Percentiles rank a stretch among this genome's conserved stretches.
Conservation (phyloP, 176 grass and related monocot species). For the Stipa capillata region DNA sequence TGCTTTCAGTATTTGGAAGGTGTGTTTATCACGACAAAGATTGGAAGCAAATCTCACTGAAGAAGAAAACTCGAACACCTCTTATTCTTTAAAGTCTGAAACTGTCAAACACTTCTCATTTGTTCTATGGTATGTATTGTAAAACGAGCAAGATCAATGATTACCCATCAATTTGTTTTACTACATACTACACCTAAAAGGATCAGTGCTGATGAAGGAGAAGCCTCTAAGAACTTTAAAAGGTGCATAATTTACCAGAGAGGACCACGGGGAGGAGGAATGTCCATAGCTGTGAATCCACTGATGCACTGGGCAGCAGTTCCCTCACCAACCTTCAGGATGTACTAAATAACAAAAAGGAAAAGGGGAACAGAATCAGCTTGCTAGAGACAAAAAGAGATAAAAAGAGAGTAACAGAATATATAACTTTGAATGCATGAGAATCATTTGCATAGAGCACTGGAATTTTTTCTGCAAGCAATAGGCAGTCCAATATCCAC, state of each 20-base stretch:
- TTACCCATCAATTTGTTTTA: background rate
- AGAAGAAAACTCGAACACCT: background rate
- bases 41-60: background rate
- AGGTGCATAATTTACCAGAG: constrained; percentile 47
- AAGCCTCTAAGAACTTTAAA: background rate
- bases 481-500: background rate
- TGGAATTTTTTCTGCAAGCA: background rate
- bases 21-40: background rate
- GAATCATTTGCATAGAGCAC: background rate
- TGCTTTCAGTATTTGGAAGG: background rate
- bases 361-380: background rate
- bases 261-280: constrained; percentile 72
- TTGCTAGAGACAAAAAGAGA: background rate
- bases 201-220: background rate
- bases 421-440: background rate
- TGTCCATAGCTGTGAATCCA: constrained; percentile 75
- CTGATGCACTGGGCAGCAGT: constrained; percentile 63
- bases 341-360: constrained; percentile 43
- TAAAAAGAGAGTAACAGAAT: background rate
- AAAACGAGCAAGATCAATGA: background rate
- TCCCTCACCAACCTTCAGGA: constrained; percentile 61
- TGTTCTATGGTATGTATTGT: background rate
- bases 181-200: background rate
- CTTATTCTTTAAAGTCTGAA: background rate
- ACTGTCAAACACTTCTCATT: background rate